Evolutionary conservation across 179 eudicot genomes (phyloP), one percentile per base, ranked within the genome.

Genomic region (Spinacia oleracea): DNA sequence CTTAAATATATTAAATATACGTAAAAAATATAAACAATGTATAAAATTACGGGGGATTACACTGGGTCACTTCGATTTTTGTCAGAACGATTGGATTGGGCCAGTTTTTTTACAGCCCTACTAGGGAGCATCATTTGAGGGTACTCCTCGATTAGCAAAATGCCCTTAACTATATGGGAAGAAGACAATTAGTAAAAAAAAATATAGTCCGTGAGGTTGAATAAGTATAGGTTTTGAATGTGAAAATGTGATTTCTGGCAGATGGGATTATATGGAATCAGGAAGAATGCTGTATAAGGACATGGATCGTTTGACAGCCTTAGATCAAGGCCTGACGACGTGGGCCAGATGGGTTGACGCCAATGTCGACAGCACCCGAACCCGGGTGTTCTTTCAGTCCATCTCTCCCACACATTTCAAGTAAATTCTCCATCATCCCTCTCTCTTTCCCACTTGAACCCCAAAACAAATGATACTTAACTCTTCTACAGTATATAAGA

Each of bases 261-360:
- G 98, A 84, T 96, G 99, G 99, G 99, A 96, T 81, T 93, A 86
- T 35, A 91, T 96, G 89, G 96, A 96, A 77, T 74, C 86, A 7
- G 93, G 87, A 50, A 94, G 98, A 42, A 79, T 70, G 72, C 2
- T 86, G 60, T 90, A 93, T 55, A 78, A 89, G 78, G 96, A 96
- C 65, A 93, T 93, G 99, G 93, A 93, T 74, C 79, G 94, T 9
- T 69, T 87, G 74, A 83, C 86, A 75, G 99, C 98, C 9, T 55
- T 96, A 67, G 89, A 92, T 46, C 87, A 80, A 74, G 99, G 90
- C 66, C 80, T 93, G 11, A 87, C 85, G 69, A 96, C 98, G 2
- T 96, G 99, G 99, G 97, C 92, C 31, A 87, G 84, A 80, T 96
- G 98, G 98, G 85, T 92, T 15, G 98, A 93, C 43, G 23, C 90